Base-by-base conservation (phyloP, 2,329 filamentous ascomycete genomes). In the Canariomyces notabilis region DNA sequence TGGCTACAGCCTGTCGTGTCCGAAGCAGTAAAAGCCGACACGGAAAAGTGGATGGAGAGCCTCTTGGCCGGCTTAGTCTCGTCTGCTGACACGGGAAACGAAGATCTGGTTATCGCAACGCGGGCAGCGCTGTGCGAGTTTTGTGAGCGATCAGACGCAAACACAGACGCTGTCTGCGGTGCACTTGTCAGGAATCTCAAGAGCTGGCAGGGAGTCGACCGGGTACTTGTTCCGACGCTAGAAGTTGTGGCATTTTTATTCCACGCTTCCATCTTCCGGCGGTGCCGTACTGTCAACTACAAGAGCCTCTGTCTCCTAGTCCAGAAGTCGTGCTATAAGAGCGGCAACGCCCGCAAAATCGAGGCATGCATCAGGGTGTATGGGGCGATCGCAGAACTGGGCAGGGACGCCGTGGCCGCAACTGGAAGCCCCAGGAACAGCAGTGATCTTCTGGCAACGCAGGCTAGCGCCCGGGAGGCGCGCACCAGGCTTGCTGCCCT, bases 251-350 rank as follows among this genome's bases (percentile, higher is more conserved):
- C 83, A 0, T 94, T 93, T 57, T 67, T 97, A 23, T 76, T 94
- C 63, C 82, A 90, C 67, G 75, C 70, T 37, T 74, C 67, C 9
- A 62, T 74, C 41, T 71, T 76, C 54, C 70, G 64, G 54, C 55
- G 58, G n/a, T 26, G 36, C 31, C 22, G 23, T 8, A 56, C 55
- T 5, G 54, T 72, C 14, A 67, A 73, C 52, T 62, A 72, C 61
- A 79, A 79, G 50, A 72, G 65, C 6, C 67, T 95, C 3, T 88
- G 89, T 49, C 71, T 82, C 6, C 72, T 81, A 29, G 79, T 85
- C 4, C 88, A 94, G 59, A 89, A 84, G 64, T 77, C 86, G 0
- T 86, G 90, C 53, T 90, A 86, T 70, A 91, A 90, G 67, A 86
- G 85, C 1, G 81, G 84, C 16, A 93, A 88, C 62, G 79, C 95